Conservation (phyloP, 495 filamentous ascomycete species). For the Alectoria sarmentosa region DNA sequence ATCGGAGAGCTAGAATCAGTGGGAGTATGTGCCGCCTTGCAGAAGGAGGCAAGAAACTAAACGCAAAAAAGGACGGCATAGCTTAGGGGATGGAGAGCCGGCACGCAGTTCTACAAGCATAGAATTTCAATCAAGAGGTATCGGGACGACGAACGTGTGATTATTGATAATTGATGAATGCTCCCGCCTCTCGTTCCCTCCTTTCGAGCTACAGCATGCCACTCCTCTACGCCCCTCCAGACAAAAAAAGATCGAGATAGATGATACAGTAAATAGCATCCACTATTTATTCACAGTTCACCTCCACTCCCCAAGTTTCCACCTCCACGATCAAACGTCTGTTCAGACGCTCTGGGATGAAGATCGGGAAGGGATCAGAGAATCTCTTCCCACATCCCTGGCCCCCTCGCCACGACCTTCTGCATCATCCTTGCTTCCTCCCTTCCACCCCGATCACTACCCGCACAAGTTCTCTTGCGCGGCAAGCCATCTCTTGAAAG, state of each 20-base stretch:
- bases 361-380: constrained; percentile 9
- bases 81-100: not conserved
- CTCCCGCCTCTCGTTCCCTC: not conserved
- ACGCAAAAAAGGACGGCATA: not conserved
- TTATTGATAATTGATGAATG: not conserved
- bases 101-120: not conserved
- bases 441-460: constrained; percentile 21
- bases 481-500: constrained; percentile 15
- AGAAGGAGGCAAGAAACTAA: too few relatives aligned
- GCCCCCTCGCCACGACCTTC: constrained; percentile 8
- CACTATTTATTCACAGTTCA: not conserved
- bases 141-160: not conserved
- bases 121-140: not conserved
- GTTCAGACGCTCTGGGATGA: not conserved
- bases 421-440: constrained; percentile 20
- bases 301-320: not conserved
- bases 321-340: not conserved
- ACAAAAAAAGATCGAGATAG: not conserved
- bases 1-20: too few relatives aligned
- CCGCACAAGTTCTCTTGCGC: constrained; percentile 23
- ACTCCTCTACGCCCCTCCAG: not conserved
- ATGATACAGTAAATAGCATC: constrained; percentile 7
- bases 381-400: constrained; percentile 23
- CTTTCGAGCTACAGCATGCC: not conserved
- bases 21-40: too few relatives aligned